phyloP scores from a whole-genome alignment of 257 asterid species.

The Nicotiana otophora region DNA sequence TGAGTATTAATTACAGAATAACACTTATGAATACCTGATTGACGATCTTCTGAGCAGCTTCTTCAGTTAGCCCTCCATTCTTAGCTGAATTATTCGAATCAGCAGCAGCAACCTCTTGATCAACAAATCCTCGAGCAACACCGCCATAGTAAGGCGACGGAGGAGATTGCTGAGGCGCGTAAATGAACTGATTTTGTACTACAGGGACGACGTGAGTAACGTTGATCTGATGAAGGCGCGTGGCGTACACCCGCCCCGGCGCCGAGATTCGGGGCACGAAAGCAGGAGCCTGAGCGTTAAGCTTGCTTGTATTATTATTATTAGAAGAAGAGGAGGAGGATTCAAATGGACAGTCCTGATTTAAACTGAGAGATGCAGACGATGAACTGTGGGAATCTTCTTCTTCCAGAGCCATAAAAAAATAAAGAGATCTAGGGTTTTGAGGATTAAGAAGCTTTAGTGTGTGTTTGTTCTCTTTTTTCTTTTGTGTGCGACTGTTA shows the following conservation, averaged over 20 bases:
- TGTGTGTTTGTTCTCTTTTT: neutral
- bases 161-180: constrained; percentile 10
- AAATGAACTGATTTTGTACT: constrained; percentile 7
- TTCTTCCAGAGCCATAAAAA: constrained; percentile 2
- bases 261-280: constrained; percentile 52
- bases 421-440: neutral
- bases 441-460: neutral
- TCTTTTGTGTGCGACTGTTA: no score
- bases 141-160: constrained; percentile 37
- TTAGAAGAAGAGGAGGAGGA: neutral
- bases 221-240: constrained; percentile 5
- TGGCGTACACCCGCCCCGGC: constrained; percentile 8
- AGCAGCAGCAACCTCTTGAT: constrained; percentile 26
- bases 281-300: constrained; percentile 78
- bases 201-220: neutral
- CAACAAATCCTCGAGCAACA: constrained; percentile 31
- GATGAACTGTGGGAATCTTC: neutral
- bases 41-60: constrained; percentile 54
- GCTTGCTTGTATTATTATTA: constrained; percentile 24
- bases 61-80: constrained; percentile 39
- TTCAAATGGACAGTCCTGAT: neutral
- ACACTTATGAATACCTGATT: constrained; percentile 47
- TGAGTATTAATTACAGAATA: no score
- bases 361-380: neutral
- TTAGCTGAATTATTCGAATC: constrained; percentile 20